A percentile compares a stretch with the other conserved stretches of the same genome.
These are phyloP conservation scores for Leptographium galeiforme DNA, from an alignment of 2,329 filamentous ascomycete species.

Conservation along the genomic window DNA sequence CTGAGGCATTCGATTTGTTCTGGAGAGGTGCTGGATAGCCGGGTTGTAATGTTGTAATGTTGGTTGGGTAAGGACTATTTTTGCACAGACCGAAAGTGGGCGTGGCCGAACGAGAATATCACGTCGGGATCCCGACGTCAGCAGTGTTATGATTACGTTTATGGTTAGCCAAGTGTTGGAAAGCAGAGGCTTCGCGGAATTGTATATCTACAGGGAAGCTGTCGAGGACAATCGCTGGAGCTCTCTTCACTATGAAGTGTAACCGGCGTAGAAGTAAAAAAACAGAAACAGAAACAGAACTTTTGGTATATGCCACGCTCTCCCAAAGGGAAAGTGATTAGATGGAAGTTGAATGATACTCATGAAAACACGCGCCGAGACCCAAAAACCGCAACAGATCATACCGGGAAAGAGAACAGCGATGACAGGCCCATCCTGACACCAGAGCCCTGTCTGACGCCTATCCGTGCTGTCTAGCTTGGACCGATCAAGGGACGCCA, in stretches of 20 bases:
- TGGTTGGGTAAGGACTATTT: slow-evolving; percentile 2
- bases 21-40: neutral
- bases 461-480: no score
- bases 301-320: neutral
- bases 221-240: no score
- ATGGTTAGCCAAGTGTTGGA: neutral
- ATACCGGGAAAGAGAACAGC: no score
- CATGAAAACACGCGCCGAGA: no score
- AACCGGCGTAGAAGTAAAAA: neutral
- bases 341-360: neutral
- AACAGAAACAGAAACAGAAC: neutral
- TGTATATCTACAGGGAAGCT: neutral
- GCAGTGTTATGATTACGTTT: neutral
- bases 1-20: neutral
- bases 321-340: neutral
- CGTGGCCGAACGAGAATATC: neutral
- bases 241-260: no score
- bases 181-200: neutral
- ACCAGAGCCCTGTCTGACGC: no score
- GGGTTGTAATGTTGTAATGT: slow-evolving; percentile 2
- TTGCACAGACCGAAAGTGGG: neutral
- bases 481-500: no score
- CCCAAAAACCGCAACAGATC: no score
- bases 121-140: neutral
- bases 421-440: no score